Evolutionary conservation across 192 early-diverging fungal genomes (phyloP).

Genomic region (Dispira simplex): DNA sequence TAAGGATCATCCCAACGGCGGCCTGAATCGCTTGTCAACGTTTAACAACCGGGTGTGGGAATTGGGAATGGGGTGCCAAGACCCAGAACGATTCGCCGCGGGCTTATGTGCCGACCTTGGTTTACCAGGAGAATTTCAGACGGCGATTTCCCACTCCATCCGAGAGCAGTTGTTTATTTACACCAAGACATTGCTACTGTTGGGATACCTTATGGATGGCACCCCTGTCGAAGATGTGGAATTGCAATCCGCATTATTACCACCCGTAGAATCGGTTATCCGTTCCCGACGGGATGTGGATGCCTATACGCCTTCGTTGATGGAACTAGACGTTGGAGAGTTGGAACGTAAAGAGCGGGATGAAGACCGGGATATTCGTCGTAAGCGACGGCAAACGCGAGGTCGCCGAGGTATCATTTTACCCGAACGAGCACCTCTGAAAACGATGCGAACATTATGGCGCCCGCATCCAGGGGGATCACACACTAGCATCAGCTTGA

Average conservation of each 20-base stretch:
- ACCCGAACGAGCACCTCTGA: not conserved
- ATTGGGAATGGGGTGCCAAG: slow-evolving; percentile 10
- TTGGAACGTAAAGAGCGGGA: slow-evolving; percentile 76
- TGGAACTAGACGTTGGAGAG: slow-evolving; percentile 47
- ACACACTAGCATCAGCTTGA: not conserved
- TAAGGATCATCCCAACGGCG: too few relatives aligned
- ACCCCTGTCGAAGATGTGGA: slow-evolving; percentile 64
- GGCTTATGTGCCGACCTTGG: slow-evolving; percentile 58
- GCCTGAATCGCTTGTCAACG: not conserved
- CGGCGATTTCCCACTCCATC: slow-evolving; percentile 84
- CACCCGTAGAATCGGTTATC: slow-evolving; percentile 33
- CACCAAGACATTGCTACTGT: slow-evolving; percentile 65
- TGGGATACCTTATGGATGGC: slow-evolving; percentile 68
- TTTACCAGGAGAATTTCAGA: slow-evolving; percentile 77
- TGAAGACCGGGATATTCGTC: slow-evolving; percentile 61
- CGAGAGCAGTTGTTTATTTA: slow-evolving; percentile 82
- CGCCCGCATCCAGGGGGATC: not conserved
- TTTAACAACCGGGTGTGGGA: not conserved
- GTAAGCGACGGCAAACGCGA: slow-evolving; percentile 71
- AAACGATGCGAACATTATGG: slow-evolving; percentile 3
- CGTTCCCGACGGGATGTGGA: slow-evolving; percentile 32
- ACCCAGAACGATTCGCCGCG: slow-evolving; percentile 80
- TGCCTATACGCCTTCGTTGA: slow-evolving; percentile 43
- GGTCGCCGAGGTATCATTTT: slow-evolving; percentile 24
- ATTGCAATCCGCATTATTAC: slow-evolving; percentile 48